Evolutionary conservation across 2,329 filamentous ascomycete genomes (phyloP), one percentile per base, ranked within the genome.

Genomic region (Alternaria gaisen): DNA sequence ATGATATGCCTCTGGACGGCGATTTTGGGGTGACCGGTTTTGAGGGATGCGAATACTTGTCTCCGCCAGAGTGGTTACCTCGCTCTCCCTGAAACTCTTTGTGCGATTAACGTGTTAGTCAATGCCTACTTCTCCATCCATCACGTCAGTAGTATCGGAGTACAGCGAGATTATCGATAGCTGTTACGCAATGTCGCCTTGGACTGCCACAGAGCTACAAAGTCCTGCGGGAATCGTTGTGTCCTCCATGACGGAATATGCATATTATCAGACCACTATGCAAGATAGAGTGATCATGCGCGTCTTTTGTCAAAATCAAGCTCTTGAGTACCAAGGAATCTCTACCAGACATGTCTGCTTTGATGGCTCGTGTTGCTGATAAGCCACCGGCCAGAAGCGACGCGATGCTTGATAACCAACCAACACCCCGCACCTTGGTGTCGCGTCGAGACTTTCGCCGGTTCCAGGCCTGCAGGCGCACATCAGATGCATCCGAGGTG

Each of bases 1-100:
- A 18, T 30, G 41, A 38, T 46, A 53, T 60, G 65, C 67, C 69
- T 70, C 46, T 56, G 53, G 69, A 71, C 65, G 66, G 69, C 69
- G 66, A 65, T 60, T 59, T 58, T 60, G 63, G 69, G 67, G 56
- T 64, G 58, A 68, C 64, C 58, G 52, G 61, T 61, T 61, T 58
- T 47, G 48, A 58, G 54, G 58, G 42, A 42, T 58, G 42, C 42
- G 20, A 38, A 38, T 30, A 41, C 28, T 20, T 46, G 32, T 44
- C 32, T 34, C 24, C 38, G 30, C 36, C 30, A 24, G 43, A 18
- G 46, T 36, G 44, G 32, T 34, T 44, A 40, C 42, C 51, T 36
- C 38, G 42, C 41, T 38, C 44, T 59, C 48, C 24, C 43, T 51
- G 36, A 42, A 48, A 43, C 52, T 44, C 28, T 34, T 40, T 32